Evolutionary conservation across 352 stramenopile species (phyloP), one percentile per base, ranked within the genome.

Genomic region (Phytopythium chamaehyphon): DNA sequence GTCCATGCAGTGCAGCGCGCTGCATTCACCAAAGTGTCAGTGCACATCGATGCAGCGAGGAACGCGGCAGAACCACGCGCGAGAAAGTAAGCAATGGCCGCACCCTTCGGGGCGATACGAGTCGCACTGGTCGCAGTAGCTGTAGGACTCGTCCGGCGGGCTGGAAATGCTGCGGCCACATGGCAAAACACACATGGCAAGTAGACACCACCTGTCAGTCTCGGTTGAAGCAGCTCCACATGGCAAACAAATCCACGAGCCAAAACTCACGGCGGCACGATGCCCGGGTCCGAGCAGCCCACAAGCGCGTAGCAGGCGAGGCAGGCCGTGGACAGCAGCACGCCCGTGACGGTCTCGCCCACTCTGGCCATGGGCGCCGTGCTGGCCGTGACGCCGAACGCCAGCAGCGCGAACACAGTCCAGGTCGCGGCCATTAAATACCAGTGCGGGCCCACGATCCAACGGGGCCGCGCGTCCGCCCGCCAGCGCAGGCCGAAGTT

Each of bases 1-100:
- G 54, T 95, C 83, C 64, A 88, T 82, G 54, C 87, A 96, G 50
- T 96, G 87, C 33, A 86, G 59, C 7, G 87, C 82, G 18, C 76
- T 94, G 21, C 9, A 14, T 18, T 36, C 14, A 58, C 14, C n/a
- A 46, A 46, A 35, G 19, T 33, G 19, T 33, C 19, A 35, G 40
- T 8, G 21, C 12, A 24, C 21, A 10, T 6, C n/a, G 19, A n/a
- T 47, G 22, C 22, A 49, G 16, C 16, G 16, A 16, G 40, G 38
- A 3, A 59, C 24, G 18, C 18, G 1, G 42, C 15, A 6, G 0
- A 19, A 21, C 2, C 18, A 26, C 28, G 18, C n/a, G n/a, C n/a
- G n/a, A n/a, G n/a, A n/a, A n/a, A n/a, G n/a, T n/a, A n/a, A n/a
- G 37, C n/a, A 40, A 53, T 19, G 22, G 36, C 67, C 66, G 37